These are phyloP conservation scores for Plasmodium coatneyi DNA, from an alignment of 169 alveolate genomes.

Conservation along the genomic window DNA sequence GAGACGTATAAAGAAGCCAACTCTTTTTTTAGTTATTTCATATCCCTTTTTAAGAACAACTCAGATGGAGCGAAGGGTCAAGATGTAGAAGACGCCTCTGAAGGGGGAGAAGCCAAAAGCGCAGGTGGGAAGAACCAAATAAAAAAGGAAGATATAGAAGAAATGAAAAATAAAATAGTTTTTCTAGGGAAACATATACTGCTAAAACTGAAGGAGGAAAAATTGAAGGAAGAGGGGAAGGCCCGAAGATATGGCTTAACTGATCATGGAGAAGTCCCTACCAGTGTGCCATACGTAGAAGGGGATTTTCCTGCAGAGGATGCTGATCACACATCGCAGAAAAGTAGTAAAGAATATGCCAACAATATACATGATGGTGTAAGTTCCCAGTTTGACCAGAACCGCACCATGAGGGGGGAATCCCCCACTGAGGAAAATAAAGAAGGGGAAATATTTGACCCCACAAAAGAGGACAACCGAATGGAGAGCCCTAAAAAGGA, in stretches of 20 bases:
- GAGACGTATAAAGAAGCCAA: constrained; percentile 65
- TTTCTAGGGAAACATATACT: constrained; percentile 46
- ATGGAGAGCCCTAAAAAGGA: neutral
- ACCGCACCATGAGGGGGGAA: neutral
- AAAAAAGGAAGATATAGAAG: constrained; percentile 26
- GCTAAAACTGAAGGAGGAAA: constrained; percentile 67
- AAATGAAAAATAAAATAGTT: constrained; percentile 52
- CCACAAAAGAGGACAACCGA: neutral
- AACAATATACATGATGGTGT: neutral
- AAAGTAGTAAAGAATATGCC: neutral
- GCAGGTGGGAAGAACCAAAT: neutral
- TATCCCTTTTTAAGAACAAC: constrained; percentile 41
- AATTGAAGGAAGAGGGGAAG: constrained; percentile 27
- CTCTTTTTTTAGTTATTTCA: constrained; percentile 53
- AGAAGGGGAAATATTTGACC: neutral
- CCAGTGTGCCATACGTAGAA: neutral
- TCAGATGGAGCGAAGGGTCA: constrained; percentile 11
- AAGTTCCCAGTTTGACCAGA: neutral
- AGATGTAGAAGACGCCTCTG: neutral
- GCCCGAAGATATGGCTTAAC: neutral
- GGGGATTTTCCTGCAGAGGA: neutral
- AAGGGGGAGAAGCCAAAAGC: neutral
- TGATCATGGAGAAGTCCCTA: neutral
- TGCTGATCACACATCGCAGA: neutral
- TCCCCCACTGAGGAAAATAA: neutral